Evolutionary conservation across 768 basidiomycete species (phyloP), one percentile per base, ranked within the genome.

Genomic region (Russula compacta): DNA sequence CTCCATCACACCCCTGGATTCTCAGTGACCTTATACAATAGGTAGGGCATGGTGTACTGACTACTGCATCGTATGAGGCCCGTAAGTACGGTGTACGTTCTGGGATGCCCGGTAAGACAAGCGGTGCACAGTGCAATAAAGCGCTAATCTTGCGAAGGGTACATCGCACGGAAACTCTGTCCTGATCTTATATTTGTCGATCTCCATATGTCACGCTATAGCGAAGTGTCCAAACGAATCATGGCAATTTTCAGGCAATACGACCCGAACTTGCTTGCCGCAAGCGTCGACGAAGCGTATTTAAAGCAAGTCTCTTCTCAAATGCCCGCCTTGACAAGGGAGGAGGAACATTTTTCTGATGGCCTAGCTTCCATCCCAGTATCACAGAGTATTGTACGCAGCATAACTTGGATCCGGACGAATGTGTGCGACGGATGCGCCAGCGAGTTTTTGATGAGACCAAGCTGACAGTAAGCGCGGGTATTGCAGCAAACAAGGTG

Each of bases 401-500:
- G 48, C 81, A 90, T 71, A 68, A 76, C 10, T 67, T 93, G 54
- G 78, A 79, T 2, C 79, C 87, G 0, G 84, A 83, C 35, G 84
- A 85, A 48, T 95, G 92, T 67, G 89, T 95, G 12, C 73, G 80
- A 54, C 79, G 87, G 64, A 87, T 99, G 75, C 78, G 97, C 24
- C 78, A 77, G 29, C 77, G 77, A 44, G 90, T 98, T 3, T 78
- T 85, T 57, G 76, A 77, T 17, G 89, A 89, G 72, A 98, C 95
- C 3, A 81, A 82, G 56, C 71, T 98, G 53, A 98, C 97, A 2
- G 92, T 90, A 55, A 94, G 91, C 66, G 95, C 94, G 35, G 97
- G 97, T 3, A 93, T 98, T 59, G 94, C 95, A 0, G 90, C 95
- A 1, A 98, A 95, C 73, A 89, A 89, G 79, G 93, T 93, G 69